Percentiles rank a stretch among this genome's conserved stretches.
phyloP scores from a whole-genome alignment of 768 basidiomycete species.

The Vararia minispora region DNA sequence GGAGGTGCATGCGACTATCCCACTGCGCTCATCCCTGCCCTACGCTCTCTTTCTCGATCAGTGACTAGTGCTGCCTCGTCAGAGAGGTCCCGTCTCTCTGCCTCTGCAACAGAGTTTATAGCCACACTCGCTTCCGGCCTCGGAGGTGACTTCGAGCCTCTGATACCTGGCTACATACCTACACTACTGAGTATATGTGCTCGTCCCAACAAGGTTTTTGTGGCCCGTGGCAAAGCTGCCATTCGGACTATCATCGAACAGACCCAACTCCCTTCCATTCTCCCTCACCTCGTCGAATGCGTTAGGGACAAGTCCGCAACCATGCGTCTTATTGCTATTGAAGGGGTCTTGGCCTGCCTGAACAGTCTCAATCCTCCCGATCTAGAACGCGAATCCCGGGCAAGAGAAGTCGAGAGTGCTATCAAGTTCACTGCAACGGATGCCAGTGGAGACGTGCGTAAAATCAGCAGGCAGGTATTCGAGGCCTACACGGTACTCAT shows the following conservation, averaged over 20 bases:
- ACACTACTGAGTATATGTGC: constrained; percentile 54
- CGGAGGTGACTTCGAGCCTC: constrained; percentile 51
- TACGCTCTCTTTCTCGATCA: constrained; percentile 42
- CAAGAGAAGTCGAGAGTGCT: constrained; percentile 55
- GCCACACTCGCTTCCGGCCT: constrained; percentile 40
- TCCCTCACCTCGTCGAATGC: constrained; percentile 47
- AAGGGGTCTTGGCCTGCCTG: constrained; percentile 52
- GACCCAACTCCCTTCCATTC: constrained; percentile 54
- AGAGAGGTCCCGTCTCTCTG: constrained; percentile 64
- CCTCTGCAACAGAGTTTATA: constrained; percentile 55
- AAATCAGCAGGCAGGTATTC: constrained; percentile 57
- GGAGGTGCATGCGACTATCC: constrained; percentile 43
- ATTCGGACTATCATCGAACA: constrained; percentile 51
- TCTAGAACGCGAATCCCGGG: constrained; percentile 56
- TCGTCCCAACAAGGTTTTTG: constrained; percentile 70
- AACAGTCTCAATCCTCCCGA: constrained; percentile 75
- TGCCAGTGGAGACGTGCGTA: constrained; percentile 66
- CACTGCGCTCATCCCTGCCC: constrained; percentile 34
- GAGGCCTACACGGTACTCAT: constrained; percentile 65
- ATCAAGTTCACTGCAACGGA: constrained; percentile 61
- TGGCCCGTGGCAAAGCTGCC: constrained; percentile 50
- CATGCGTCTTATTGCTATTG: constrained; percentile 52
- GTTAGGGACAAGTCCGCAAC: constrained; percentile 60
- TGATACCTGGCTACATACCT: constrained; percentile 59
- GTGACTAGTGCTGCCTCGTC: constrained; percentile 54